phyloP scores from a whole-genome alignment of 768 basidiomycete species.

The Auriculariales sp. region DNA sequence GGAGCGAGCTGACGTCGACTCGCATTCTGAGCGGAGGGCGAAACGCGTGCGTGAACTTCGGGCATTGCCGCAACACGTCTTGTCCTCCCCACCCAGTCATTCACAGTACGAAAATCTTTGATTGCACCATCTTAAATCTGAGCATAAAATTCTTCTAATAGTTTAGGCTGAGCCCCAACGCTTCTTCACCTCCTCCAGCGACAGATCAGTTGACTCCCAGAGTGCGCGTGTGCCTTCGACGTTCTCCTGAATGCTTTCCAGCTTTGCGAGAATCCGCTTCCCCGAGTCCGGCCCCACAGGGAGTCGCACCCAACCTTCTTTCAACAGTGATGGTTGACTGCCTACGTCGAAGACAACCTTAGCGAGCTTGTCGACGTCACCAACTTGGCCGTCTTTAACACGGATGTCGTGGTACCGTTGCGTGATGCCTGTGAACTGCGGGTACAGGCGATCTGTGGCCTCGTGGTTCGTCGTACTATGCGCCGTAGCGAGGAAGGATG shows the following conservation, averaged over 20 bases:
- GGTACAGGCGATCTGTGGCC: slow-evolving; percentile 10
- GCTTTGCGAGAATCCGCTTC: slow-evolving; percentile 9
- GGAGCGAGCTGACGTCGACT: slow-evolving; percentile 1
- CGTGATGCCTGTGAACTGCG: slow-evolving; percentile 9
- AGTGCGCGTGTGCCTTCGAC: slow-evolving; percentile 11
- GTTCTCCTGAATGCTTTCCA: slow-evolving; percentile 10
- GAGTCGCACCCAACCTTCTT: slow-evolving; percentile 11
- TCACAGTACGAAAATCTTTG: too few relatives aligned
- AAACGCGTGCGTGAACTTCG: too few relatives aligned
- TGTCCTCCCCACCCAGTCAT: too few relatives aligned
- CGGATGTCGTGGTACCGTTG: slow-evolving; percentile 3
- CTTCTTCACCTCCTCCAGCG: slow-evolving; percentile 8
- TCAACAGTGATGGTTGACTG: slow-evolving; percentile 9
- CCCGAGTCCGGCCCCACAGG: slow-evolving; percentile 14
- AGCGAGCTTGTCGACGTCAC: slow-evolving; percentile 12
- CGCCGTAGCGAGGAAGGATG: slow-evolving; percentile 9
- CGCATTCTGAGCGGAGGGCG: too few relatives aligned
- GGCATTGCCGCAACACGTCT: too few relatives aligned
- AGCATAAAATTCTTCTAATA: too few relatives aligned
- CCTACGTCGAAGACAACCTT: slow-evolving; percentile 14
- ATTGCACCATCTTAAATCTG: too few relatives aligned
- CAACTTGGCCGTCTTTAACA: slow-evolving; percentile 10
- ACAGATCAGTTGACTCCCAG: slow-evolving; percentile 15
- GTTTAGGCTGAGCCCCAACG: too few relatives aligned
- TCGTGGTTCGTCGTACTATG: neutral